phyloP scores from a whole-genome alignment of 345 rosid species.

The Luvunga scandens region DNA sequence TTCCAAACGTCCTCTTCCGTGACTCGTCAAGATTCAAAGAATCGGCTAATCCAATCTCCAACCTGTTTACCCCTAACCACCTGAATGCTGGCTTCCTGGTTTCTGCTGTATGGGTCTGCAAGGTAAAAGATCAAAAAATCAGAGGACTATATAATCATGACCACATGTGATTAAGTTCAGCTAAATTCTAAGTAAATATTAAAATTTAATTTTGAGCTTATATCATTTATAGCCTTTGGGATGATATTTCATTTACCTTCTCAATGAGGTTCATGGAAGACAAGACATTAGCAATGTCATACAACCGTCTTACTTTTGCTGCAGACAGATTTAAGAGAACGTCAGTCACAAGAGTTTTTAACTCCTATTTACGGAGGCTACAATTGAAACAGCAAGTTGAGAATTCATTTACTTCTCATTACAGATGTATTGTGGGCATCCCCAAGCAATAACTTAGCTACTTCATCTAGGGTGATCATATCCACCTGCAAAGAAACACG shows the following conservation, averaged over 20 bases:
- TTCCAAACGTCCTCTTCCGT: slow-evolving; percentile 68
- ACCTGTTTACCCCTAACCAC: slow-evolving; percentile 72
- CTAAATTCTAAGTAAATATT: background rate
- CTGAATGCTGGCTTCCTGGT: slow-evolving; percentile 82
- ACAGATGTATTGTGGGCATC: slow-evolving; percentile 66
- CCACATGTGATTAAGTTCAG: background rate
- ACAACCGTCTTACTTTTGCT: slow-evolving; percentile 92
- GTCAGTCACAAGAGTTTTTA: slow-evolving; percentile 11
- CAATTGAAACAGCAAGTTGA: background rate
- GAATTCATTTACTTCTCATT: slow-evolving; percentile 62
- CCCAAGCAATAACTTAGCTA: slow-evolving; percentile 75
- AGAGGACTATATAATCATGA: background rate
- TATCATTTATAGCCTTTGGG: background rate
- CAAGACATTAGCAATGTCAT: slow-evolving; percentile 86
- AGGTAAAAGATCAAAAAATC: background rate
- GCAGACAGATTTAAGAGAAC: slow-evolving; percentile 20
- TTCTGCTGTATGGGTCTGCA: slow-evolving; percentile 79
- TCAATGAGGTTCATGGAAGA: slow-evolving; percentile 86
- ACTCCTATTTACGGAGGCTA: background rate
- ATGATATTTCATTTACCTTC: slow-evolving; percentile 49
- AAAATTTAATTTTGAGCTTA: background rate
- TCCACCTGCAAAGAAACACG: slow-evolving; percentile 38
- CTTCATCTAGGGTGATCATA: slow-evolving; percentile 78
- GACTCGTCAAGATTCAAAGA: slow-evolving; percentile 35
- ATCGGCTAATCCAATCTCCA: slow-evolving; percentile 31